Base-by-base conservation (phyloP, 2,329 filamentous ascomycete species). In the Calonectria multiphialidica region DNA sequence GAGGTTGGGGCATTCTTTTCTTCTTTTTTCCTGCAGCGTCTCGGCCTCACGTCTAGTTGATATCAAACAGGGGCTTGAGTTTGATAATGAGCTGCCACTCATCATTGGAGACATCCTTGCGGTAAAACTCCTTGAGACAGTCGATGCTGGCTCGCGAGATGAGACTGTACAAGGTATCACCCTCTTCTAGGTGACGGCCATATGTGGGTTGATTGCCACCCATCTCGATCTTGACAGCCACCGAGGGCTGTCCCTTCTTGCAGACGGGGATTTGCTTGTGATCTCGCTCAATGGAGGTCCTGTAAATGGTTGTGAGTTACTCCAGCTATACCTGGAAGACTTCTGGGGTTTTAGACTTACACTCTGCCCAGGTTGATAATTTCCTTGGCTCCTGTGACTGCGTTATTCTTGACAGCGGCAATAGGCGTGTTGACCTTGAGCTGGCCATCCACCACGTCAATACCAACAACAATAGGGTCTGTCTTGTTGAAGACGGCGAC, bases 401-500 rank as follows among this genome's bases (percentile, higher is more conserved):
- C 85, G 82, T 98, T 97, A 72, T 89, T 91, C 86, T 94, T 97
- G 73, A 99, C 92, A 3, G 93, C 95, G 1, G 95, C 94, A 77
- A 99, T 93, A 8, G 97, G 97, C 7, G 97, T 98, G 83, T 96
- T 94, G 79, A 98, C 87, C 80, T 92, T 92, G 64, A 99, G 89
- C 78, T 92, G 93, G 35, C 97, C 97, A 73, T 98, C 97, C n/a
- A 94, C 86, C 40, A 98, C 96, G 85, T 99, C 97, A 37, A 98
- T 94, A 87, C 97, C 97, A 61, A 99, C 88, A 71, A 99, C 95
- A 78, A 99, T 98, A 44, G 97, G 97, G 77, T 92, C 91, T 64
- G 96, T 98, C 90, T 99, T 99, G 90, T 98, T 98, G 91, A 99
- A 99, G 33, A 99, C 94, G 18, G 95, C 95, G 45, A 99, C 94